Percentiles rank a stretch among this genome's conserved stretches.
Conservation (phyloP, 371 early-diverging fungal species). For the Mortierella sp. region DNA sequence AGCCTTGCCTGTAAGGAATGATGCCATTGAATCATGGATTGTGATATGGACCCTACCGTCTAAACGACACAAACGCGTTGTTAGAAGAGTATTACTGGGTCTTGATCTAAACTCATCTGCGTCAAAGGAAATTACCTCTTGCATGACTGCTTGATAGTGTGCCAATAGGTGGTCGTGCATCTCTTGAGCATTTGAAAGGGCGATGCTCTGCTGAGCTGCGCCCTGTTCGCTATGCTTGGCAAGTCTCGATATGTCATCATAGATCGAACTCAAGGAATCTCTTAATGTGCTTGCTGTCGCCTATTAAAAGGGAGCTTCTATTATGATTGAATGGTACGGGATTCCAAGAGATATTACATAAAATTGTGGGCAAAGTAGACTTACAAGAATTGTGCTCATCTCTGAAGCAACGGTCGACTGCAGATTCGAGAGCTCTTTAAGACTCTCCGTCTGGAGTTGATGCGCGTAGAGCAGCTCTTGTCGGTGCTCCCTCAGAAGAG, state of each 20-base stretch:
- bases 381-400: constrained; percentile 17
- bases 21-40: constrained; percentile 6
- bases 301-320: too few relatives aligned
- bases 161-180: background rate
- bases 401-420: constrained; percentile 9
- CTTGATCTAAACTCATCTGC: background rate
- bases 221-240: constrained; percentile 1
- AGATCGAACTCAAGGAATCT: constrained; percentile 6
- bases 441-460: constrained; percentile 6
- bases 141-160: constrained; percentile 8
- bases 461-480: constrained; percentile 15
- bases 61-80: background rate
- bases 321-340: too few relatives aligned
- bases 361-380: background rate
- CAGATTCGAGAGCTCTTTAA: constrained; percentile 11
- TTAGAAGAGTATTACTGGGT: background rate
- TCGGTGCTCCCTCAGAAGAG: constrained; percentile 16
- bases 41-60: constrained; percentile 7
- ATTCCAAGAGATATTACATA: too few relatives aligned
- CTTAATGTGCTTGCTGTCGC: constrained; percentile 4
- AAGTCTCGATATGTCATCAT: constrained; percentile 14
- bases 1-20: background rate
- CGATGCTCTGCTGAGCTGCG: constrained; percentile 8
- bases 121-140: constrained; percentile 4
- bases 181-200: constrained; percentile 7